Conservation (phyloP, 805 yeast species). For the Ogataea allantospora region DNA sequence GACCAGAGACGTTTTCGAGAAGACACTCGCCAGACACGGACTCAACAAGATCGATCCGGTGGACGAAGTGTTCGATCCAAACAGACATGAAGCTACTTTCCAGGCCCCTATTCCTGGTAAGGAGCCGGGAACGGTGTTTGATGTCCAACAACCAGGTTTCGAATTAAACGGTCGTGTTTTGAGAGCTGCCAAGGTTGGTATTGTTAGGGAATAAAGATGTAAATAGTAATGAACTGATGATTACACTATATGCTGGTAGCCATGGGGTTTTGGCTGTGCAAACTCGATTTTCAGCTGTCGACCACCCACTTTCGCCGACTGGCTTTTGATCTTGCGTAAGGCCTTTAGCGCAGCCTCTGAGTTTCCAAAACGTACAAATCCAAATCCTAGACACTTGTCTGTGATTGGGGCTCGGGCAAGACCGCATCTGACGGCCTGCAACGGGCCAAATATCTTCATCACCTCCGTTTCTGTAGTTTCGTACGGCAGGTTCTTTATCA, state of each 20-base stretch:
- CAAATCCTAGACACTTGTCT: constrained; percentile 45
- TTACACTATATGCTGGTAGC: constrained; percentile 28
- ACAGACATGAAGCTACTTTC: constrained; percentile 89
- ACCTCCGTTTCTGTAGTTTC: constrained; percentile 26
- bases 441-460: constrained; percentile 25
- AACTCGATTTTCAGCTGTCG: constrained; percentile 30
- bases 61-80: constrained; percentile 86
- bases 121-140: constrained; percentile 90
- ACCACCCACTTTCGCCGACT: constrained; percentile 30
- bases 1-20: constrained; percentile 84
- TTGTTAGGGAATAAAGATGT: constrained; percentile 45
- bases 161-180: constrained; percentile 82
- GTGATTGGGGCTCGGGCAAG: constrained; percentile 31
- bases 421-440: constrained; percentile 30
- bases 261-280: constrained; percentile 27
- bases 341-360: constrained; percentile 46
- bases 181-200: constrained; percentile 95
- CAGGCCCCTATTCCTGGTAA: constrained; percentile 83
- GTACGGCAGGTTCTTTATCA: constrained; percentile 31
- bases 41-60: constrained; percentile 76
- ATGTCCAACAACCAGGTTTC: constrained; percentile 89
- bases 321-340: constrained; percentile 43
- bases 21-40: constrained; percentile 80
- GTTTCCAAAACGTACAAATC: constrained; percentile 57
- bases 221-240: constrained; percentile 13